Evolutionary conservation across 164 flowering plant genomes (phyloP), one percentile per base, ranked within the genome.

Genomic region (Taxillus chinensis): DNA sequence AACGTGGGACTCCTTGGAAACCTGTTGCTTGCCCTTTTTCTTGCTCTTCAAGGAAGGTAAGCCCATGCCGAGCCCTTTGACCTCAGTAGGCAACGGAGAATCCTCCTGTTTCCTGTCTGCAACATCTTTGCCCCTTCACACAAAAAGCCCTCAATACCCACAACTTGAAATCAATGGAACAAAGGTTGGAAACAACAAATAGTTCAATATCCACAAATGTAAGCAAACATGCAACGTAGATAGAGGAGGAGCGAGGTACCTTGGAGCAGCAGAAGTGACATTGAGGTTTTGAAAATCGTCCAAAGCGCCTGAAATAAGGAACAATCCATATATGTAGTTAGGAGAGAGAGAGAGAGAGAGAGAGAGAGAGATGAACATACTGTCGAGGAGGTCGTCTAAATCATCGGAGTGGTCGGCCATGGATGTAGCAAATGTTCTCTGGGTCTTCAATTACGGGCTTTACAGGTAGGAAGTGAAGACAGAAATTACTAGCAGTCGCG

Each of bases 301-400:
- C 78, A 91, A 78, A 71, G 96, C 98, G 64, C 95, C 96, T 86
- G 74, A 65, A 69, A 76, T 39, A 13, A 8, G 52, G 63, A n/a
- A n/a, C n/a, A n/a, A n/a, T n/a, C n/a, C n/a, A n/a, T 51, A 16
- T 56, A 64, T 60, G 46, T 45, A 45, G 38, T 16, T 51, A 43
- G 61, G 12, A 15, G 53, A 61, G 46, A 37, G 43, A 49, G 57
- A 27, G 45, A 59, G 5, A 9, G 54, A 63, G n/a, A 45, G 59
- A 62, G 67, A 11, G 52, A 14, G 16, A 58, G n/a, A 41, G 27
- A 10, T 5, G 17, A n/a, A 59, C 75, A 70, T 78, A 90, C 96
- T 91, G 63, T 91, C 97, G 62, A 91, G 96, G 55, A 90, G 91
- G 59, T 83, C 75, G 68, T 91, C 93, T 57, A 88, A 78, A 70